Conservation (phyloP, 1,284 basidiomycete species). For the Cystobasidiaceae sp. region DNA sequence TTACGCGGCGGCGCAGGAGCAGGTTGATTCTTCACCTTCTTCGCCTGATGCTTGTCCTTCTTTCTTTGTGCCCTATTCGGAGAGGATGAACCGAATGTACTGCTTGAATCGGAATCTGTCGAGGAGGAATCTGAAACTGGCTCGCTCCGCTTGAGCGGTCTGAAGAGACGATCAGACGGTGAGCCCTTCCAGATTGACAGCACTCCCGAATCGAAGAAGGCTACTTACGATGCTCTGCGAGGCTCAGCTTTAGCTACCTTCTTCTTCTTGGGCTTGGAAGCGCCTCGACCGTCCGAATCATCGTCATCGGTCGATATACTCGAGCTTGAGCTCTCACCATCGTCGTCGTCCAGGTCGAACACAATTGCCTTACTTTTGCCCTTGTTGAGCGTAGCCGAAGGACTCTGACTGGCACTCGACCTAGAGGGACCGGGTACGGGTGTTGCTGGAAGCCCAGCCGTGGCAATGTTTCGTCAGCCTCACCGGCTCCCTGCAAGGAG, state of each 20-base stretch:
- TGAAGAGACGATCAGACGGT: not conserved
- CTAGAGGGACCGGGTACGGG: not conserved
- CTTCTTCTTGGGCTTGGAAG: conserved; percentile 1
- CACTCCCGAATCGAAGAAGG: not conserved
- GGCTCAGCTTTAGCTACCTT: not conserved
- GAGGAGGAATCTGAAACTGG: conserved; percentile 4
- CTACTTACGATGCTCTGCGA: conserved; percentile 1
- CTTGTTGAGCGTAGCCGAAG: not conserved
- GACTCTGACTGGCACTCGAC: not conserved
- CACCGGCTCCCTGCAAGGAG: not conserved
- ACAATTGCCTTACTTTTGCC: conserved; percentile 3
- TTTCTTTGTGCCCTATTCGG: not conserved
- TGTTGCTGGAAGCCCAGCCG: not conserved
- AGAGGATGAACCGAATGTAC: not conserved
- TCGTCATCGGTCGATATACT: not conserved
- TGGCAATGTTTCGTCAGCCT: no score
- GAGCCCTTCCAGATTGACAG: not conserved
- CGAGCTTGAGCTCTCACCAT: not conserved
- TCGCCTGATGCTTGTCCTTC: not conserved
- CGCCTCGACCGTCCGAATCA: not conserved
- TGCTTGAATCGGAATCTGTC: conserved; percentile 7
- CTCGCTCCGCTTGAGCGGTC: conserved; percentile 9
- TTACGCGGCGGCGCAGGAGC: not conserved
- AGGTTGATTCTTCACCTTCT: not conserved
- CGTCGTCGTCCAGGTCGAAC: conserved; percentile 12